Evolutionary conservation across 148 eudicot genomes (phyloP).

Genomic region (Hydrangea macrophylla): DNA sequence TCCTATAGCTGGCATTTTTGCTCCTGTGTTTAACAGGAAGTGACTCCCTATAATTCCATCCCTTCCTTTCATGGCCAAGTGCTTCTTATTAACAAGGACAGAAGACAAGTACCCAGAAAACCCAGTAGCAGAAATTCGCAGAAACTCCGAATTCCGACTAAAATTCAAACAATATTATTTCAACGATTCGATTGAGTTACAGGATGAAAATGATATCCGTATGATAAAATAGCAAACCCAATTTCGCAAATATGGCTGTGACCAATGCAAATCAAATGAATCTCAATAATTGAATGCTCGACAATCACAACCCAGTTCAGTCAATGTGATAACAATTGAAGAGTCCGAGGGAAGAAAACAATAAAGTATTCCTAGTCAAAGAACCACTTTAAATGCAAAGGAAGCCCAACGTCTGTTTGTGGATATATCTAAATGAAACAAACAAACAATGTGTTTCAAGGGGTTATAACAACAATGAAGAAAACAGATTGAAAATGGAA

Average conservation of each 20-base stretch:
- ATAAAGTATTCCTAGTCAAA: not conserved
- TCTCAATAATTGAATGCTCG: not conserved
- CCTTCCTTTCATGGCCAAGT: slow-evolving; percentile 26
- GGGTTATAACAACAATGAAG: not conserved
- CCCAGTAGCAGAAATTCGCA: not conserved
- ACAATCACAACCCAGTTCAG: not conserved
- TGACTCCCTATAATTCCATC: slow-evolving; percentile 19
- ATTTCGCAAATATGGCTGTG: not conserved
- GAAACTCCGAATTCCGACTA: not conserved
- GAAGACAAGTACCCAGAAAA: not conserved
- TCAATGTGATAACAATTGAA: not conserved
- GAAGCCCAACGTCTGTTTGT: slow-evolving; percentile 11
- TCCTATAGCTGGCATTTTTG: slow-evolving; percentile 30
- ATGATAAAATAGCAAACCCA: not conserved
- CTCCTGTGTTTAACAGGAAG: slow-evolving; percentile 29
- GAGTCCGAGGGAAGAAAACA: not conserved
- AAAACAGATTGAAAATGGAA: not conserved
- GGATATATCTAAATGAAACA: slow-evolving; percentile 6
- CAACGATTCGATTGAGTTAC: not conserved
- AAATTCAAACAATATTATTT: not conserved
- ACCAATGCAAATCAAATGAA: slow-evolving; percentile 7
- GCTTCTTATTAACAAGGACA: not conserved
- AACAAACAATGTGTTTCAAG: slow-evolving; percentile 1
- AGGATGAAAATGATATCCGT: not conserved
- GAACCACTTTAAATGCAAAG: not conserved